These are phyloP conservation scores for Vitis cinerea DNA, from an alignment of 164 flowering plant species.

Conservation along the genomic window DNA sequence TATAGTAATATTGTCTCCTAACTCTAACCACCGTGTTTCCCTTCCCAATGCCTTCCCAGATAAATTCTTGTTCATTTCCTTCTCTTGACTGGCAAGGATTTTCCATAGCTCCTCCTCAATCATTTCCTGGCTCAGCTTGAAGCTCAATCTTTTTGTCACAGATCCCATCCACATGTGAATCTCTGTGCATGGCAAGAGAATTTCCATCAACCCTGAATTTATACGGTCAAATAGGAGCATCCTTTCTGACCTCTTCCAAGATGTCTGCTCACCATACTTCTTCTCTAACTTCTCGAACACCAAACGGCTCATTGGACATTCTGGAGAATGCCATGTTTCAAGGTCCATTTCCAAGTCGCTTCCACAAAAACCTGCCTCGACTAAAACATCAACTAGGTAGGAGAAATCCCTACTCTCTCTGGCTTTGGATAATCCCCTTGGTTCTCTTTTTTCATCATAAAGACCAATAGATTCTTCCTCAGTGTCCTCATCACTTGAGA, in stretches of 20 bases:
- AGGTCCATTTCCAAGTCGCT: slow-evolving; percentile 18
- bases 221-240: slow-evolving; percentile 55
- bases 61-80: slow-evolving; percentile 21
- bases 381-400: slow-evolving; percentile 57
- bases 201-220: slow-evolving; percentile 36
- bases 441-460: slow-evolving; percentile 17
- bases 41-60: slow-evolving; percentile 20
- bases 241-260: slow-evolving; percentile 57
- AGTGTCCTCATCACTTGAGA: slow-evolving; percentile 56
- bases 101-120: slow-evolving; percentile 47
- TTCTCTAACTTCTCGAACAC: slow-evolving; percentile 69
- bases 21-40: slow-evolving; percentile 27
- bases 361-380: slow-evolving; percentile 40
- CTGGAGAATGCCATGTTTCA: slow-evolving; percentile 42
- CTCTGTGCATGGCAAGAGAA: slow-evolving; percentile 22
- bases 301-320: slow-evolving; percentile 41
- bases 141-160: slow-evolving; percentile 22
- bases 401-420: slow-evolving; percentile 48
- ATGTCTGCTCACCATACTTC: slow-evolving; percentile 49
- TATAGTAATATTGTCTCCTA: slow-evolving; percentile 30
- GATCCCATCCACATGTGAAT: slow-evolving; percentile 19
- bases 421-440: slow-evolving; percentile 7
- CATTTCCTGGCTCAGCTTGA: slow-evolving; percentile 15
- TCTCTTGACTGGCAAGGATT: slow-evolving; percentile 30
- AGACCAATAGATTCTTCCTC: slow-evolving; percentile 23